Percentiles rank a stretch among this genome's conserved stretches.
Conservation (phyloP, 2,329 filamentous ascomycete species). For the Pseudogymnoascus sp. region DNA sequence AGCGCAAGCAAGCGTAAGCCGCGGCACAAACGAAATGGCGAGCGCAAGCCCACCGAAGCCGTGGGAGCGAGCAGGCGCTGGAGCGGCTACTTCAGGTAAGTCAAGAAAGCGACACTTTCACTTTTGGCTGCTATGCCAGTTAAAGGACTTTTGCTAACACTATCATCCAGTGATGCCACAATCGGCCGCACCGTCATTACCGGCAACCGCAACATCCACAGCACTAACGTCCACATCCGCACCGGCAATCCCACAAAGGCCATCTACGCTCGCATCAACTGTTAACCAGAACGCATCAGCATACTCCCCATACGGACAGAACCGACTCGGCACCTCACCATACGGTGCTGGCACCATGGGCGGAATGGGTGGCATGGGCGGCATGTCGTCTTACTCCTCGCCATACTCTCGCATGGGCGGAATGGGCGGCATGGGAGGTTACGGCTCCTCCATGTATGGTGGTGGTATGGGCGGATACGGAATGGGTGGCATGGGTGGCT, state of each 20-base stretch:
- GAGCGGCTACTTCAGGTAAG: conserved; percentile 24
- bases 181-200: conserved; percentile 30
- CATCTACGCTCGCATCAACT: conserved; percentile 66
- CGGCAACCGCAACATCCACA: conserved; percentile 37
- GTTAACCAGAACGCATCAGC: conserved; percentile 84
- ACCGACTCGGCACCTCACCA: conserved; percentile 43
- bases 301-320: conserved; percentile 59
- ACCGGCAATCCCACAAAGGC: conserved; percentile 73
- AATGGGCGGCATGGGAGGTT: conserved; percentile 36
- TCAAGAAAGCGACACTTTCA: conserved; percentile 12
- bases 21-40: conserved; percentile 18
- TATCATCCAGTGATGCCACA: conserved; percentile 29
- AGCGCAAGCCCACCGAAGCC: conserved; percentile 90
- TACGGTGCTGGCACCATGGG: conserved; percentile 28
- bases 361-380: conserved; percentile 25
- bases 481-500: conserved; percentile 33
- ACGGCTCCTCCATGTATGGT: conserved; percentile 32
- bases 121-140: not conserved
- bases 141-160: conserved; percentile 11
- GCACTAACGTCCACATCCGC: conserved; percentile 32
- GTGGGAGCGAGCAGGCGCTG: conserved; percentile 75
- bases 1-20: conserved; percentile 4
- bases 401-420: conserved; percentile 39
- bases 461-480: conserved; percentile 35
- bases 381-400: conserved; percentile 41